Base-by-base conservation (phyloP, 2,329 filamentous ascomycete genomes). In the Diaporthe vaccinii region DNA sequence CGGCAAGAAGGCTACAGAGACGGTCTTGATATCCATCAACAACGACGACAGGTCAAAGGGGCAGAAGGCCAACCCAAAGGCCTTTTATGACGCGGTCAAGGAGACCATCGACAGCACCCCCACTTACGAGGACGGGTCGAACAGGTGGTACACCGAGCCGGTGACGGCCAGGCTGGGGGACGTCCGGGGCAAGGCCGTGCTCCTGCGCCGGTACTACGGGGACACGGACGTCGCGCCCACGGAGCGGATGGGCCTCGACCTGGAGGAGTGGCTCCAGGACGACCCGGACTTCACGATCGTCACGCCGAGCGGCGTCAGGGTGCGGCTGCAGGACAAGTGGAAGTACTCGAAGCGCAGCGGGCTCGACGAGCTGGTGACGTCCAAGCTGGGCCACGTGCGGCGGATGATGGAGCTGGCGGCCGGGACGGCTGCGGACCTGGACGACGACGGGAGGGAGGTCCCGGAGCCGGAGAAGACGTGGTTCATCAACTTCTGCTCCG, bases 1-100 rank as follows among this genome's bases (percentile, higher is more conserved):
- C 10, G 73, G 51, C 44, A 53, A 22, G 22, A n/a, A 46, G 36
- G 91, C 91, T 0, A 89, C 87, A 22, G 93, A 95, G 82, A 92
- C 91, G 0, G 85, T 95, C 51, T 88, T 95, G 73, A 84, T 95
- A 74, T 92, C 90, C 3, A 83, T 95, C 76, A 94, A 95, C 82
- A 91, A 92, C 73, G 93, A 95, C 59, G 87, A 88, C 41, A 86
- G 87, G 22, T 93, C 90, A 1, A 90, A 93, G 77, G 86, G 88
- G 72, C 90, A 93, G 73, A 87, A 93, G 31, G 87, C 65, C 17
- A 49, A 80, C 61, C 80, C 81, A 6, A 72, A 87, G 28, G 34
- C 77, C 22, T 87, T 87, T 76, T 84, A 85, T 74, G 76, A 80
- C 6, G 84, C 85, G 1, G 81, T 87, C 65, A 86, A 90, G 65